Percentiles rank a stretch among this genome's conserved stretches.
Evolutionary conservation across 148 eudicot genomes (phyloP).

Genomic region (Diospyros kaki): DNA sequence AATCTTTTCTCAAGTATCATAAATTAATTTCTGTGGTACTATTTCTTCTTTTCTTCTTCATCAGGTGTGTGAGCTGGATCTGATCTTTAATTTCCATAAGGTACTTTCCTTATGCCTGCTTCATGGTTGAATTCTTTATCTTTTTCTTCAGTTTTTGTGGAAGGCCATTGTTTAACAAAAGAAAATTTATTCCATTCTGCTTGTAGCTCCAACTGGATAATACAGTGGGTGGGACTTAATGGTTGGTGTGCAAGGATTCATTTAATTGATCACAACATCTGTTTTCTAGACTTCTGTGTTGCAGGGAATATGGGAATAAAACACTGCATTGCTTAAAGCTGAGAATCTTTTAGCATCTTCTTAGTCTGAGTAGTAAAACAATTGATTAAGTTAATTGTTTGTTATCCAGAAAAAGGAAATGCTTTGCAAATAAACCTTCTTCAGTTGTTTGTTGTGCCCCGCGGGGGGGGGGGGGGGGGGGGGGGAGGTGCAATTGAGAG

Average conservation of each 20-base stretch:
- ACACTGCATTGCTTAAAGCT: not conserved
- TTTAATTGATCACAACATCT: not conserved
- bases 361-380: not conserved
- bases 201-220: not conserved
- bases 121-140: not conserved
- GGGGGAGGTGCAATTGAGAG: not conserved
- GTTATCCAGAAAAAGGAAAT: not conserved
- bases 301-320: not conserved
- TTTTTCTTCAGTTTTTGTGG: not conserved
- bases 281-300: not conserved
- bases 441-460: not conserved
- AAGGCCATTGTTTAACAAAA: not conserved
- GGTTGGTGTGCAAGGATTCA: not conserved
- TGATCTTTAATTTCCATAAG: constrained; percentile 95
- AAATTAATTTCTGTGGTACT: constrained; percentile 4
- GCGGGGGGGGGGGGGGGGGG: no score
- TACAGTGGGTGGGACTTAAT: not conserved
- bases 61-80: constrained; percentile 92
- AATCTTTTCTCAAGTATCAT: not conserved
- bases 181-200: not conserved
- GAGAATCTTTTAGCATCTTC: not conserved
- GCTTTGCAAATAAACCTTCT: not conserved
- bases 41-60: constrained; percentile 18
- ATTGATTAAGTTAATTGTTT: no score
- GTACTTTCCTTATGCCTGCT: constrained; percentile 33